Evolutionary conservation across 1,139 yeast species (phyloP), one percentile per base, ranked within the genome.

Genomic region (Kodamaea arcana): DNA sequence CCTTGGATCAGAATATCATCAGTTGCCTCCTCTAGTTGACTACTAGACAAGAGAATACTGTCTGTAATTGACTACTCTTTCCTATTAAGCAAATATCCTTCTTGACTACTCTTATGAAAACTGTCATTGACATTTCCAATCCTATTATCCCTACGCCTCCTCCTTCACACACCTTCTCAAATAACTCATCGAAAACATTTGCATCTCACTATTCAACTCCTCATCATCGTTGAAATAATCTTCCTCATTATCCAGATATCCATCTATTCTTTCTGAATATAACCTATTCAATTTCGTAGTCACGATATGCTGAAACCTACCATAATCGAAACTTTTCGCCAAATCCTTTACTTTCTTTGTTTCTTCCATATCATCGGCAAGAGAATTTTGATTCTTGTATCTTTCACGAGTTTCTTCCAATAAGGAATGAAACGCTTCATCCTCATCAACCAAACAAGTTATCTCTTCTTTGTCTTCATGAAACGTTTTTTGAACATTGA

Each of bases 381-480:
- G 14, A 5, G 9, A 42, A n/a, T 20, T 15, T 6, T n/a, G 18
- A 13, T 31, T 29, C 8, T 24, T 30, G 22, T 27, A 30, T 16
- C 33, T 38, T 32, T 34, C 30, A 33, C 43, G 30, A 40, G 60
- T 49, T 29, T 61, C 68, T 22, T 50, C 50, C 34, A 63, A 45
- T n/a, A 50, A 48, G n/a, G 49, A 42, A 18, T 49, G 48, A 41
- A 51, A 67, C 6, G 58, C 56, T 29, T 56, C 52, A 36, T 69
- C 72, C 38, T 67, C 71, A 16, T 58, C 60, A 17, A 67, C 33
- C 14, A 69, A 43, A 29, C 48, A 47, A 21, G 50, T 42, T 13
- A 69, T 64, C 42, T 69, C 75, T 31, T 62, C 69, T 36, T 62
- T 62, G 41, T 69, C 75, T 44, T 67, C 73, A 39, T 61, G 66